Conservation (phyloP, 805 yeast species). For the Pichia kluyveri region DNA sequence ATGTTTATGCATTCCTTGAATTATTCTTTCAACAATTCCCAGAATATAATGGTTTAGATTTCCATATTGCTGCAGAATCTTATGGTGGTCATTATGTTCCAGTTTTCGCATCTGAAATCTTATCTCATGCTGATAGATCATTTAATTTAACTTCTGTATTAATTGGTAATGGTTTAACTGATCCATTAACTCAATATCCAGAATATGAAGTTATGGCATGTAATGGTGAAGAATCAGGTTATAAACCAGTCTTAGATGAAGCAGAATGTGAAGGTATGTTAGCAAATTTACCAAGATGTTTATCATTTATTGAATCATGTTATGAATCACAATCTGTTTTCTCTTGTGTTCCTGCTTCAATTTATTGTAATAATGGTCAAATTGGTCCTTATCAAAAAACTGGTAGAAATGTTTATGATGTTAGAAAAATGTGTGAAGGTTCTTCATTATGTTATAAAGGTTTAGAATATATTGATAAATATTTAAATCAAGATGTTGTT, state of each 20-base stretch:
- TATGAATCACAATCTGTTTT: constrained; percentile 49
- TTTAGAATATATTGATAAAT: constrained; percentile 40
- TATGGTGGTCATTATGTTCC: constrained; percentile 84
- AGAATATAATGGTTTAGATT: constrained; percentile 44
- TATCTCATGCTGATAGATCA: constrained; percentile 42
- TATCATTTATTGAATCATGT: constrained; percentile 52
- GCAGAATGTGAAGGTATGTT: constrained; percentile 61
- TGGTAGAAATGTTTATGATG: constrained; percentile 57
- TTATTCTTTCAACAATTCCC: constrained; percentile 82
- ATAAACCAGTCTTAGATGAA: constrained; percentile 61
- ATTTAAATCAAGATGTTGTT: constrained; percentile 45
- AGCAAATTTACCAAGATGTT: constrained; percentile 55
- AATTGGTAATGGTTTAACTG: constrained; percentile 92
- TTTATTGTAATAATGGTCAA: constrained; percentile 54
- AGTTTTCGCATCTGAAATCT: constrained; percentile 48
- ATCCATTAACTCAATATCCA: constrained; percentile 67
- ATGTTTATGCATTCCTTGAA: constrained; percentile 76
- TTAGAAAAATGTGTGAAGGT: constrained; percentile 44
- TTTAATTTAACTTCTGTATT: constrained; percentile 69
- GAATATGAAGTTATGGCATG: constrained; percentile 93
- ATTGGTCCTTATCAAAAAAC: constrained; percentile 50
- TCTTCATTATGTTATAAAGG: constrained; percentile 46
- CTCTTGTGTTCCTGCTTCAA: constrained; percentile 55
- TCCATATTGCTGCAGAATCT: constrained; percentile 81
- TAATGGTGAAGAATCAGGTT: constrained; percentile 66